These are phyloP conservation scores for Candida nemodendra DNA, from an alignment of 805 yeast genomes.

Conservation along the genomic window DNA sequence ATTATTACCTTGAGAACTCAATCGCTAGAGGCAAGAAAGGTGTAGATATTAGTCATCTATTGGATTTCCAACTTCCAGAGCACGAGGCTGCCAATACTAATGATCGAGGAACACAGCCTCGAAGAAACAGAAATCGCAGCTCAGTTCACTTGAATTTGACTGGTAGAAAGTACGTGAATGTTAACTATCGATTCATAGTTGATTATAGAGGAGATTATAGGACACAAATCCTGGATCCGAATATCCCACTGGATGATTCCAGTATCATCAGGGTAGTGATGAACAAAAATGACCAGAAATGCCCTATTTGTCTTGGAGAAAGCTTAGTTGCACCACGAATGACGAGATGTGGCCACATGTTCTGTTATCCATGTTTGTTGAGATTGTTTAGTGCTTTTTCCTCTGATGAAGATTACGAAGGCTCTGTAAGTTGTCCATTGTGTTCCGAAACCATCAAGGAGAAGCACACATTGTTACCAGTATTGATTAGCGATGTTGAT, in stretches of 20 bases:
- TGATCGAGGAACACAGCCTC: conserved; percentile 12
- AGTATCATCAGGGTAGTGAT: conserved; percentile 71
- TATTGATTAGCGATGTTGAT: conserved; percentile 47
- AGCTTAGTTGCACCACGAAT: conserved; percentile 89
- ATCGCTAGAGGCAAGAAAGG: conserved; percentile 29
- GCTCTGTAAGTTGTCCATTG: conserved; percentile 74
- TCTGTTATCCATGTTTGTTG: conserved; percentile 80
- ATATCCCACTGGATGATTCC: conserved; percentile 60
- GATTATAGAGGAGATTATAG: conserved; percentile 56
- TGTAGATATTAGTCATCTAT: conserved; percentile 55
- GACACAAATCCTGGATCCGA: conserved; percentile 69
- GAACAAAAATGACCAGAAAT: conserved; percentile 62
- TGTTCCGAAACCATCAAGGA: conserved; percentile 60
- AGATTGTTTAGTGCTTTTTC: conserved; percentile 59
- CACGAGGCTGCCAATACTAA: conserved; percentile 12
- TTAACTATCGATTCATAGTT: conserved; percentile 81
- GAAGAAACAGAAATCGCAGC: conserved; percentile 28
- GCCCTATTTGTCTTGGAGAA: conserved; percentile 90
- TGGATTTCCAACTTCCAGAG: conserved; percentile 55
- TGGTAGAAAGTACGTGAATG: conserved; percentile 75
- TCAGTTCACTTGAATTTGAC: conserved; percentile 44
- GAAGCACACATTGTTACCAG: conserved; percentile 64
- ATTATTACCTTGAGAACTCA: conserved; percentile 20
- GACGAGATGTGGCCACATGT: conserved; percentile 92
- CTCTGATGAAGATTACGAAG: conserved; percentile 38